Conservation (phyloP, 2,329 filamentous ascomycete genomes). For the Colletotrichum endophyticum region DNA sequence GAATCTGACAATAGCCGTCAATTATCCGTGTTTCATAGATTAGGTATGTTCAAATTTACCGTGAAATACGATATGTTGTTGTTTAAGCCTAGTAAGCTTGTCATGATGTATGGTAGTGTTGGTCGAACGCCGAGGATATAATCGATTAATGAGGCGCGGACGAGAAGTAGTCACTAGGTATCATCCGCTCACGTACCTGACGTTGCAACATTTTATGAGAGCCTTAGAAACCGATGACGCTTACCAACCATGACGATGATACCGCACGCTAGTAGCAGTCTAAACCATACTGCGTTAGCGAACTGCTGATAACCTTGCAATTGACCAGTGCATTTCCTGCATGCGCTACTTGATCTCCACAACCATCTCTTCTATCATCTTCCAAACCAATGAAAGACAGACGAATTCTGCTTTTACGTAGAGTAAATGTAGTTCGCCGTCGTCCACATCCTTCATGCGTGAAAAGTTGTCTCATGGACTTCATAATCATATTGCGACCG, state of each 20-base stretch:
- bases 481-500: not conserved
- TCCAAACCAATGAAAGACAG: not conserved
- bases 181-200: not conserved
- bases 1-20: not conserved
- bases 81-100: not conserved
- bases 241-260: not conserved
- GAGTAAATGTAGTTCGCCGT: not conserved
- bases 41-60: not conserved
- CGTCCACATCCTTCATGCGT: accelerated
- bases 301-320: not conserved
- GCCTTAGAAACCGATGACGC: accelerated
- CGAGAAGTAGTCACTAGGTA: not conserved
- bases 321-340: not conserved
- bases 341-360: not conserved
- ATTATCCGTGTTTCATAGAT: not conserved
- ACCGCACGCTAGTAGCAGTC: not conserved
- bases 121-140: not conserved
- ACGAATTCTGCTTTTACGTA: accelerated
- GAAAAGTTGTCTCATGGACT: accelerated
- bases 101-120: not conserved
- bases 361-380: not conserved
- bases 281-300: not conserved
- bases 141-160: not conserved
- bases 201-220: not conserved
- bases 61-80: not conserved